phyloP scores from a whole-genome alignment of 2,329 filamentous ascomycete genomes.

The Paraconiothyrium brasiliense region DNA sequence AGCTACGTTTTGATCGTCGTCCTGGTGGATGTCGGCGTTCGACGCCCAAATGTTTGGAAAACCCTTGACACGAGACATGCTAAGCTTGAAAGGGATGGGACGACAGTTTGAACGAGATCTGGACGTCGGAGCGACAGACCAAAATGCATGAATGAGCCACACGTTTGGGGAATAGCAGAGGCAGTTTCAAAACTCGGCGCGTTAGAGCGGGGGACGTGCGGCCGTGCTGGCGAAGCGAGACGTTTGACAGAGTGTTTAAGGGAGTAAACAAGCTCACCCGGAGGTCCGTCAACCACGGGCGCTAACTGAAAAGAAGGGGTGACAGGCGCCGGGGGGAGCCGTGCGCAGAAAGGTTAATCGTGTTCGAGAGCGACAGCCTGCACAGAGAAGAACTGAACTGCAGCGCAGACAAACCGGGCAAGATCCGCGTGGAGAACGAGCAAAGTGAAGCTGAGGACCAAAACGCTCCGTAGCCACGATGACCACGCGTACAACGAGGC shows the following conservation, averaged over 20 bases:
- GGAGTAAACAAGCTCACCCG: slow-evolving; percentile 49
- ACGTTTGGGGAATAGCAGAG: slow-evolving; percentile 41
- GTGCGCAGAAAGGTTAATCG: slow-evolving; percentile 33
- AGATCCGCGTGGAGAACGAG: neutral
- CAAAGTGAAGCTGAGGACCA: slow-evolving; percentile 18
- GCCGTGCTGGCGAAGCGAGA: slow-evolving; percentile 47
- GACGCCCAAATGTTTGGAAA: slow-evolving; percentile 49
- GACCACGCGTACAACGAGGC: slow-evolving; percentile 29
- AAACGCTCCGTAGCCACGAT: slow-evolving; percentile 26
- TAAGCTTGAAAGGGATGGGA: slow-evolving; percentile 46
- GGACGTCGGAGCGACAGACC: slow-evolving; percentile 31
- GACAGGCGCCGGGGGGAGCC: slow-evolving; percentile 41
- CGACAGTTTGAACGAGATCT: slow-evolving; percentile 39
- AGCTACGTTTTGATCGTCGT: slow-evolving; percentile 48
- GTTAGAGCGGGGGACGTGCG: slow-evolving; percentile 48
- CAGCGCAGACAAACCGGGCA: slow-evolving; percentile 5
- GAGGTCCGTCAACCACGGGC: slow-evolving; percentile 45
- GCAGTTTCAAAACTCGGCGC: slow-evolving; percentile 52
- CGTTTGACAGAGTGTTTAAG: slow-evolving; percentile 50
- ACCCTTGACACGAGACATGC: slow-evolving; percentile 49
- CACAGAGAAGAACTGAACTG: slow-evolving; percentile 5
- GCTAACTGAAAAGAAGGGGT: slow-evolving; percentile 43
- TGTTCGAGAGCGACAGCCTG: slow-evolving; percentile 4
- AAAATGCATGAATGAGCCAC: slow-evolving; percentile 42
- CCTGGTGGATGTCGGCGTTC: slow-evolving; percentile 42